Evolutionary conservation across 768 basidiomycete species (phyloP).

Genomic region (Pleurotus eryngii): DNA sequence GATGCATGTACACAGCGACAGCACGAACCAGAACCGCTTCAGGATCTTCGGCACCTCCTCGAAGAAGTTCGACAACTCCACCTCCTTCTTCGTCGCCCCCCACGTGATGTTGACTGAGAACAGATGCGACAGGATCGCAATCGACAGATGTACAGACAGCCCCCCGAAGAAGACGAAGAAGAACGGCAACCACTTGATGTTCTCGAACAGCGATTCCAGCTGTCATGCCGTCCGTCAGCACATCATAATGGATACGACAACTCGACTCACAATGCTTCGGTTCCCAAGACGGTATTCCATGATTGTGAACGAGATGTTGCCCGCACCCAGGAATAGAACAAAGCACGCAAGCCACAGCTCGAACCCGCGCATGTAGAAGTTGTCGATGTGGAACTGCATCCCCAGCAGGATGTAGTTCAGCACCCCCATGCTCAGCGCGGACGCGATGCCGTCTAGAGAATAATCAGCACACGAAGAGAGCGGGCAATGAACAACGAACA

Average conservation of each 20-base stretch:
- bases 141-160: constrained; percentile 67
- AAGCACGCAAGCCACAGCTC: constrained; percentile 77
- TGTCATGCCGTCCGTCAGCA: neutral
- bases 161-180: constrained; percentile 81
- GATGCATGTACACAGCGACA: constrained; percentile 56
- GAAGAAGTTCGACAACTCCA: constrained; percentile 86
- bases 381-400: constrained; percentile 61
- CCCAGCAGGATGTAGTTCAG: constrained; percentile 78
- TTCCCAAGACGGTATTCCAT: constrained; percentile 76
- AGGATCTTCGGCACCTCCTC: constrained; percentile 48
- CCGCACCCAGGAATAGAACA: constrained; percentile 75
- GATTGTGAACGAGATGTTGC: constrained; percentile 70
- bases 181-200: constrained; percentile 66
- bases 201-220: constrained; percentile 43
- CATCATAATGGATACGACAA: constrained; percentile 54
- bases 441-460: constrained; percentile 57
- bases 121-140: constrained; percentile 63
- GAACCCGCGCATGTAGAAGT: constrained; percentile 76
- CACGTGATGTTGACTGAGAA: constrained; percentile 54
- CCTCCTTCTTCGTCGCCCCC: constrained; percentile 70
- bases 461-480: constrained; percentile 1
- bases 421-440: constrained; percentile 59
- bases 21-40: constrained; percentile 71
- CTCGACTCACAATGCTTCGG: constrained; percentile 53
- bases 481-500: constrained; percentile 25